phyloP scores from a whole-genome alignment of 2,329 filamentous ascomycete genomes.

The Calonectria crousiana region DNA sequence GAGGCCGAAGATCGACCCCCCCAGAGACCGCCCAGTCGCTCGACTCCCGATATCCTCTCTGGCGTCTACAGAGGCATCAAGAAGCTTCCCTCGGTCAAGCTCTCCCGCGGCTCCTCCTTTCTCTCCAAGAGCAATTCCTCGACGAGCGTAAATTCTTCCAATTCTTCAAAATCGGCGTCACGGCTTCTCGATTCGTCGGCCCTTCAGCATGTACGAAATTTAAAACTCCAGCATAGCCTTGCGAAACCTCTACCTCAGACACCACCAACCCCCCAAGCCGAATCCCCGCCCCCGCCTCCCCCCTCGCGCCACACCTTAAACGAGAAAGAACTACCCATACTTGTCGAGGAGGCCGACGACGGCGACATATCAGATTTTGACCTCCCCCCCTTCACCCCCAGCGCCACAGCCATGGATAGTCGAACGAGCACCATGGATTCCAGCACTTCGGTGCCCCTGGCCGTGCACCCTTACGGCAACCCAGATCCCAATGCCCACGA shows the following conservation, averaged over 20 bases:
- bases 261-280: slow-evolving; percentile 49
- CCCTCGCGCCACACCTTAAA: slow-evolving; percentile 2
- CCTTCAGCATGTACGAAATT: slow-evolving; percentile 63
- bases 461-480: slow-evolving; percentile 53
- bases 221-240: slow-evolving; percentile 69
- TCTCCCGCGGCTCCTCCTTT: slow-evolving; percentile 59
- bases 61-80: slow-evolving; percentile 66
- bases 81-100: slow-evolving; percentile 58
- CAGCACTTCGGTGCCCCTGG: slow-evolving; percentile 47
- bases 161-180: slow-evolving; percentile 32
- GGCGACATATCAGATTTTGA: slow-evolving; percentile 46
- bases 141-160: slow-evolving; percentile 30
- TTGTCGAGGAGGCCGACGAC: slow-evolving; percentile 42
- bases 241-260: slow-evolving; percentile 69
- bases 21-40: slow-evolving; percentile 43
- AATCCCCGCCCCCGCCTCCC: slow-evolving; percentile 44
- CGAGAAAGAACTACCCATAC: slow-evolving; percentile 39
- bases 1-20: slow-evolving; percentile 54
- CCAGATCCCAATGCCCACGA: slow-evolving; percentile 51
- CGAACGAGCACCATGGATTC: slow-evolving; percentile 65
- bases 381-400: slow-evolving; percentile 26
- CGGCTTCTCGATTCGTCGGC: slow-evolving; percentile 35
- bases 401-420: slow-evolving; percentile 51
- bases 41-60: slow-evolving; percentile 61
- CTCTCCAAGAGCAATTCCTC: slow-evolving; percentile 49